These are phyloP conservation scores for Metschnikowia lochheadii DNA, from an alignment of 805 yeast species.

Conservation along the genomic window DNA sequence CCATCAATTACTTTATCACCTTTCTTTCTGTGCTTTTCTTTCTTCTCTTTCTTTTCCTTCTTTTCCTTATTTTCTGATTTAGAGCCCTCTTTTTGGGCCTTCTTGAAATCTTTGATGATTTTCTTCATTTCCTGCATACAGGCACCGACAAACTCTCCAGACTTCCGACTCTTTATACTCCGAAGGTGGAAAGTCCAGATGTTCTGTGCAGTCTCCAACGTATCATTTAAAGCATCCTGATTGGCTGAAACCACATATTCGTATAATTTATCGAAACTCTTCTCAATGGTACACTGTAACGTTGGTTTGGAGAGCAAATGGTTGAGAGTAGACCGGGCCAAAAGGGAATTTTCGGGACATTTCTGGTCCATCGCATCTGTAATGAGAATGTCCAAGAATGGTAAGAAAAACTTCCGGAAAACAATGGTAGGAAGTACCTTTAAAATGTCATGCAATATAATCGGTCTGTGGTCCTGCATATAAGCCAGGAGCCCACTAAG, in stretches of 20 bases:
- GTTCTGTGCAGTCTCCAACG: constrained; percentile 6
- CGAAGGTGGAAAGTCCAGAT: constrained; percentile 15
- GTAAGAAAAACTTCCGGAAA: constrained; percentile 10
- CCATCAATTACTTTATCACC: too few species aligned
- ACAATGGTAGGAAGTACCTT: constrained; percentile 8
- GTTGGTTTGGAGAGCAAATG: constrained; percentile 50
- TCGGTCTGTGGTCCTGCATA: not conserved
- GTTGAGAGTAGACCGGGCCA: constrained; percentile 23
- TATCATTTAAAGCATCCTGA: not conserved
- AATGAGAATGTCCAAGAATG: constrained; percentile 1
- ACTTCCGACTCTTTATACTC: constrained; percentile 17
- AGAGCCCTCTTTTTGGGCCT: not conserved
- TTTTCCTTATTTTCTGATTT: too few species aligned
- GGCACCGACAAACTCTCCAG: constrained; percentile 3
- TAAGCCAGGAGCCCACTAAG: constrained; percentile 6
- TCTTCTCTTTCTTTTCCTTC: too few species aligned
- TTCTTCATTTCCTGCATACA: not conserved
- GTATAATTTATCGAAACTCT: constrained; percentile 25
- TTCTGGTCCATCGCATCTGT: constrained; percentile 4
- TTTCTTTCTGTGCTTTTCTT: too few species aligned
- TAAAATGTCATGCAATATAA: constrained; percentile 5
- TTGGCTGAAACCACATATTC: constrained; percentile 11
- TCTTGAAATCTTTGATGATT: not conserved
- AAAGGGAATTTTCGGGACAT: not conserved
- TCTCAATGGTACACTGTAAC: constrained; percentile 50